A percentile compares a stretch with the other conserved stretches of the same genome.
These are phyloP conservation scores for Albifimbria verrucaria DNA, from an alignment of 2,329 filamentous ascomycete genomes.

Conservation along the genomic window DNA sequence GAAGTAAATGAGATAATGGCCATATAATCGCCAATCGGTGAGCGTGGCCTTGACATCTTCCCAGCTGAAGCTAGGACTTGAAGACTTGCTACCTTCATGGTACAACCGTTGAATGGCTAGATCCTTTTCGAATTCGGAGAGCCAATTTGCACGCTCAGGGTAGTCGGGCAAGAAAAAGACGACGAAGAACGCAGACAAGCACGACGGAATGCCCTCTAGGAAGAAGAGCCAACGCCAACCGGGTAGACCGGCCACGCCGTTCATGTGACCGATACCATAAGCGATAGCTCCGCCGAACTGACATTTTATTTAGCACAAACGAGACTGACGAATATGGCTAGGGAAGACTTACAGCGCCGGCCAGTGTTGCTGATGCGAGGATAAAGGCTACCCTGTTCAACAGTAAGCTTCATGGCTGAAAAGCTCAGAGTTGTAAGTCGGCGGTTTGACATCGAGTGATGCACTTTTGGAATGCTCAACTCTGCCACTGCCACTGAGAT, in stretches of 20 bases:
- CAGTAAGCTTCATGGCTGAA: neutral
- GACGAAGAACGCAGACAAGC: constrained; percentile 57
- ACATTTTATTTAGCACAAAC: neutral
- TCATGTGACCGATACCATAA: constrained; percentile 70
- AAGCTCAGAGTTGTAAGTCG: too few species aligned
- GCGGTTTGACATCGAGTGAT: too few species aligned
- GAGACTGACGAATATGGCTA: too few species aligned
- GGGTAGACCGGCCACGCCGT: constrained; percentile 54
- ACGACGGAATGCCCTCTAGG: constrained; percentile 62
- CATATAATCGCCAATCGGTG: constrained; percentile 66
- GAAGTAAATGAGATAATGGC: constrained; percentile 56
- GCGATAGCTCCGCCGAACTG: constrained; percentile 68
- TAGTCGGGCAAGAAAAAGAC: constrained; percentile 69
- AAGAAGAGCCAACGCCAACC: constrained; percentile 70
- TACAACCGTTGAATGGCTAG: constrained; percentile 45
- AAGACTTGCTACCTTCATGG: constrained; percentile 49
- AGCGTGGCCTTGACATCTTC: constrained; percentile 67
- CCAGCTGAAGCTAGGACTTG: constrained; percentile 61
- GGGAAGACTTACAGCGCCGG: constrained; percentile 51
- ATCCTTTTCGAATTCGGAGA: constrained; percentile 56
- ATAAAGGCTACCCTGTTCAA: constrained; percentile 60
- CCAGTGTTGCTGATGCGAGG: constrained; percentile 65
- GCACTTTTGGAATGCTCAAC: too few species aligned
- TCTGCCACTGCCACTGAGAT: neutral
- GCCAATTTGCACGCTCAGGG: constrained; percentile 61